These are phyloP conservation scores for Mortierella claussenii DNA, from an alignment of 192 early-diverging fungal genomes.

Conservation along the genomic window DNA sequence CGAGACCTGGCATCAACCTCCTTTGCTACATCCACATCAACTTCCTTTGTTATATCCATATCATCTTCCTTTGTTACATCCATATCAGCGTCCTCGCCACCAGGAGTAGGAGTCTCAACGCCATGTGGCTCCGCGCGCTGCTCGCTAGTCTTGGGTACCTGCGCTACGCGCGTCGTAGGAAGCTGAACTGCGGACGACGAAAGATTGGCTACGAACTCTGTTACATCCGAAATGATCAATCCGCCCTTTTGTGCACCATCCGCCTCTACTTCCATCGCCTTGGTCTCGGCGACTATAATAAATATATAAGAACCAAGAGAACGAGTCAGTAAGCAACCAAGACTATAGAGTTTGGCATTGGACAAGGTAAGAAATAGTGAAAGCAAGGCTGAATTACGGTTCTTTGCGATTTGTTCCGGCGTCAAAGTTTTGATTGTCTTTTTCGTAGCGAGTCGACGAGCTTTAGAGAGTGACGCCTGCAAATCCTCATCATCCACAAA, in stretches of 20 bases:
- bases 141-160: constrained; percentile 34
- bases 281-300: constrained; percentile 52
- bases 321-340: too few species aligned
- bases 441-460: constrained; percentile 70
- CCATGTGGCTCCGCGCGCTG: constrained; percentile 3
- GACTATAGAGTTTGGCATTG: too few species aligned
- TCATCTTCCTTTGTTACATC: constrained; percentile 41
- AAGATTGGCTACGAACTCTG: constrained; percentile 83
- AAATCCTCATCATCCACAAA: constrained; percentile 97
- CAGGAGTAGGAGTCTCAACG: neutral
- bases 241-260: constrained; percentile 54
- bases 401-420: constrained; percentile 72
- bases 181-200: constrained; percentile 19
- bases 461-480: constrained; percentile 81
- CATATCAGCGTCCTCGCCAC: constrained; percentile 23
- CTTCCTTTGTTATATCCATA: constrained; percentile 28
- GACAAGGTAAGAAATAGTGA: too few species aligned
- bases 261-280: constrained; percentile 53
- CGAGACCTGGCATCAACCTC: constrained; percentile 14
- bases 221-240: constrained; percentile 86
- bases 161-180: constrained; percentile 55
- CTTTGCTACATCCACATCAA: constrained; percentile 47
- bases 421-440: constrained; percentile 60
- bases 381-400: constrained; percentile 56
- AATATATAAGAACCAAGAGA: too few species aligned